A percentile compares a stretch with the other conserved stretches of the same genome.
phyloP scores from a whole-genome alignment of 2,329 filamentous ascomycete species.

The Myriosclerotinia scirpicola region DNA sequence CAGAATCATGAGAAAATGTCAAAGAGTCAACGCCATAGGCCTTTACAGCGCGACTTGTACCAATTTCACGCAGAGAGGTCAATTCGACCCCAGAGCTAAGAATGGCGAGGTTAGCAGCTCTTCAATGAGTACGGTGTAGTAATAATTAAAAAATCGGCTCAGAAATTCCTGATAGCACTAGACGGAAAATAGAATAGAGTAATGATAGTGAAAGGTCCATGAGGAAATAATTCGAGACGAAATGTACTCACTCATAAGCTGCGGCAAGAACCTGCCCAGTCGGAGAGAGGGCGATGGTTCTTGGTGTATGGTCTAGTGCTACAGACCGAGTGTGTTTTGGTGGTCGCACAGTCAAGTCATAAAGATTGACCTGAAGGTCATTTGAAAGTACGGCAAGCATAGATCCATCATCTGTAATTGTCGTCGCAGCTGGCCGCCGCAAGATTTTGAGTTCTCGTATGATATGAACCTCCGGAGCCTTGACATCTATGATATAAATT shows the following conservation, averaged over 20 bases:
- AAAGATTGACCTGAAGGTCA: slow-evolving; percentile 84
- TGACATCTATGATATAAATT: slow-evolving; percentile 74
- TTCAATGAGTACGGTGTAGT: background rate
- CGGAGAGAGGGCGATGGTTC: slow-evolving; percentile 76
- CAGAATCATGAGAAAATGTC: slow-evolving; percentile 74
- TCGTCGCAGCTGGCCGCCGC: slow-evolving; percentile 71
- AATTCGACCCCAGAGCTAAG: slow-evolving; percentile 73
- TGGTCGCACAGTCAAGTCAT: slow-evolving; percentile 64
- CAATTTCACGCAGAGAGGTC: slow-evolving; percentile 66
- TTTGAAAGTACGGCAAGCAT: slow-evolving; percentile 77
- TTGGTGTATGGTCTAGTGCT: slow-evolving; percentile 74
- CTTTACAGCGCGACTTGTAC: slow-evolving; percentile 68
- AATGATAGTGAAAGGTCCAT: background rate
- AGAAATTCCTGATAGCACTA: background rate
- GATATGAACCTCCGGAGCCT: slow-evolving; percentile 59
- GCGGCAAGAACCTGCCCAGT: slow-evolving; percentile 80
- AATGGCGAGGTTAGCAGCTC: slow-evolving; percentile 6
- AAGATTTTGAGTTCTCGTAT: slow-evolving; percentile 78
- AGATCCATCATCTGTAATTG: slow-evolving; percentile 75
- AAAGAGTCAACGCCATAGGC: slow-evolving; percentile 74
- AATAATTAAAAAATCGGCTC: background rate
- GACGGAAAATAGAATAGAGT: background rate
- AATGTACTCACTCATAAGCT: slow-evolving; percentile 63
- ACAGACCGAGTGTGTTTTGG: slow-evolving; percentile 73
- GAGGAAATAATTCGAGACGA: background rate